These are phyloP conservation scores for Nakazawaea ishiwadae DNA, from an alignment of 805 yeast species.

Conservation along the genomic window DNA sequence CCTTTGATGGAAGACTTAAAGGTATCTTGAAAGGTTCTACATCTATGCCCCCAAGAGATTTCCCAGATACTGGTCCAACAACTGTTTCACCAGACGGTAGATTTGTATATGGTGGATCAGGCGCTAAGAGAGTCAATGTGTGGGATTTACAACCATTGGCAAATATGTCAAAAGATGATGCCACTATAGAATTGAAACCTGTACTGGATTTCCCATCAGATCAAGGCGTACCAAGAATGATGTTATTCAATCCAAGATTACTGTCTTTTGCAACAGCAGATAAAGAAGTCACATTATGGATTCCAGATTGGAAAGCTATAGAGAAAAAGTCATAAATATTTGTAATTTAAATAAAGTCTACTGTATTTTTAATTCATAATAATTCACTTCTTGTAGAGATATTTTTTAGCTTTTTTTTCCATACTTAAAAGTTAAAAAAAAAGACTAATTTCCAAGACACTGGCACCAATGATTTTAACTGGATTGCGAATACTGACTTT, in stretches of 20 bases:
- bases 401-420: too few relatives aligned
- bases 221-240: conserved; percentile 37
- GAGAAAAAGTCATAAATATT: conserved; percentile 4
- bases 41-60: conserved; percentile 35
- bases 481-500: too few relatives aligned
- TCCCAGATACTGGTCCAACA: conserved; percentile 50
- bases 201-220: conserved; percentile 15
- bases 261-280: conserved; percentile 64
- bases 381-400: too few relatives aligned
- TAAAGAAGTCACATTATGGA: conserved; percentile 42
- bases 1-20: conserved; percentile 55
- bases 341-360: too few relatives aligned
- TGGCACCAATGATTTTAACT: too few relatives aligned
- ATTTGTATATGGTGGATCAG: conserved; percentile 56
- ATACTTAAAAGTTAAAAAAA: too few relatives aligned
- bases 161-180: neutral
- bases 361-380: too few relatives aligned
- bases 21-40: conserved; percentile 43
- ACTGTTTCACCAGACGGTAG: conserved; percentile 67
- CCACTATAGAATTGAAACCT: conserved; percentile 16
- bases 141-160: conserved; percentile 37
- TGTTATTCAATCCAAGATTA: conserved; percentile 58
- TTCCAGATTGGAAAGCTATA: conserved; percentile 19
- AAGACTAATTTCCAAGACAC: too few relatives aligned
- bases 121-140: conserved; percentile 44